Base-by-base conservation (phyloP, 306 rosid genomes). In the Urtica urens region DNA sequence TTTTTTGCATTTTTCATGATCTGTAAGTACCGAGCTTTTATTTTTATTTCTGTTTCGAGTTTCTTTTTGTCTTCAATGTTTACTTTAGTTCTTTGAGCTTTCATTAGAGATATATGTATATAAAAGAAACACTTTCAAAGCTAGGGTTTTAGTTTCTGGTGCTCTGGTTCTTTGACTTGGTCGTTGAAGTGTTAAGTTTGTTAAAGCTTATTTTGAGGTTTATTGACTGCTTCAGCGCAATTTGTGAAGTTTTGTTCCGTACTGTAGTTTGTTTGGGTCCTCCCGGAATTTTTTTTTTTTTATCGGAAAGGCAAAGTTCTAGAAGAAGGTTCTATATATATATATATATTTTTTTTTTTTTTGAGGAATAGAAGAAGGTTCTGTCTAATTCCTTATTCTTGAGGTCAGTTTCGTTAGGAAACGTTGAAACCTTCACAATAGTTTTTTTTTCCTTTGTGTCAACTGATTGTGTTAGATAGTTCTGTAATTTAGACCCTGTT, bases 1-100 rank as follows among this genome's bases (percentile, higher is more conserved):
- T 63, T 55, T 54, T 45, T 83, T 62, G 55, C 74, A 26, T 47
- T 45, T 25, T 66, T 53, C 55, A 42, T 83, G 66, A 64, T 78
- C 77, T 64, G 93, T 85, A 64, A 76, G 94, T 81, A n/a, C 59
- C 63, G 50, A 60, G 39, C 38, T 60, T 46, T 60, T 44, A 30
- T n/a, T n/a, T n/a, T n/a, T n/a, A n/a, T n/a, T n/a, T n/a, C n/a
- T n/a, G n/a, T n/a, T n/a, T n/a, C n/a, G n/a, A n/a, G n/a, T n/a
- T n/a, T 55, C 37, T 57, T 59, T 66, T 66, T 72, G 53, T 49
- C 60, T 42, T 17, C 53, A 21, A 58, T 55, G 43, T 27, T 52
- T 14, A 21, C 65, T 48, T 67, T 79, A 60, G 42, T 33, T 18
- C 27, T 13, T 8, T 38, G 2, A 49, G 43, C 37, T 24, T 21